A percentile compares a stretch with the other conserved stretches of the same genome.
Evolutionary conservation across 2,329 filamentous ascomycete species (phyloP).

Genomic region (Epichloe sibirici): DNA sequence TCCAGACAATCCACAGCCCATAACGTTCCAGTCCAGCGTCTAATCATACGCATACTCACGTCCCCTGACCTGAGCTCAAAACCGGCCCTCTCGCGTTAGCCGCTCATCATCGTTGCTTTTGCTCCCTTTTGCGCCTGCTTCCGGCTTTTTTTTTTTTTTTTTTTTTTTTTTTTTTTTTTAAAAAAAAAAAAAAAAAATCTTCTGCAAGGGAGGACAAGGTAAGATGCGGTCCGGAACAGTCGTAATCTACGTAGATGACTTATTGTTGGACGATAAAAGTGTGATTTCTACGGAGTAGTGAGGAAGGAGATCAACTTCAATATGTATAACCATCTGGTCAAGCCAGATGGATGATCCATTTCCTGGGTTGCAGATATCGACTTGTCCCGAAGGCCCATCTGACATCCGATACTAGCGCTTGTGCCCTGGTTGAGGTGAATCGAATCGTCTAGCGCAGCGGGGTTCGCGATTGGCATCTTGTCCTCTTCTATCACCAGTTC

Average conservation of each 20-base stretch:
- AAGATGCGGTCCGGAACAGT: too few relatives aligned
- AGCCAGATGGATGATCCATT: neutral
- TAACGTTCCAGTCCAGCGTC: too few relatives aligned
- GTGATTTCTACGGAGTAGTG: too few relatives aligned
- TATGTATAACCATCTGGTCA: neutral
- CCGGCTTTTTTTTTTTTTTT: too few relatives aligned
- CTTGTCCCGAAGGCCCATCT: neutral
- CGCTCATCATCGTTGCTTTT: neutral
- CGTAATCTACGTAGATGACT: too few relatives aligned
- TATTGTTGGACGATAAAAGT: too few relatives aligned
- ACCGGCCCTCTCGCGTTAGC: neutral
- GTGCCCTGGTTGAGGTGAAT: neutral
- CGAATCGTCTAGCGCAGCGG: neutral
- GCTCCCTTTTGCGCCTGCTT: neutral
- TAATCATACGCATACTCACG: too few relatives aligned
- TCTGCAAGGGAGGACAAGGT: too few relatives aligned
- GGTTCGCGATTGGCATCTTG: neutral
- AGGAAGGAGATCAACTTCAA: too few relatives aligned
- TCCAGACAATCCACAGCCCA: too few relatives aligned
- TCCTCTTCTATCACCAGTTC: neutral
- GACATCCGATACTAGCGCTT: neutral
- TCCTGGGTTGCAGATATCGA: neutral
- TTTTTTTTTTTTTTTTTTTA: too few relatives aligned
- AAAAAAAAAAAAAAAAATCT: too few relatives aligned
- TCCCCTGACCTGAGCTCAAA: neutral